Percentiles rank a stretch among this genome's conserved stretches.
Evolutionary conservation across 1,284 basidiomycete genomes (phyloP).

Genomic region (Gymnopus androsaceus): DNA sequence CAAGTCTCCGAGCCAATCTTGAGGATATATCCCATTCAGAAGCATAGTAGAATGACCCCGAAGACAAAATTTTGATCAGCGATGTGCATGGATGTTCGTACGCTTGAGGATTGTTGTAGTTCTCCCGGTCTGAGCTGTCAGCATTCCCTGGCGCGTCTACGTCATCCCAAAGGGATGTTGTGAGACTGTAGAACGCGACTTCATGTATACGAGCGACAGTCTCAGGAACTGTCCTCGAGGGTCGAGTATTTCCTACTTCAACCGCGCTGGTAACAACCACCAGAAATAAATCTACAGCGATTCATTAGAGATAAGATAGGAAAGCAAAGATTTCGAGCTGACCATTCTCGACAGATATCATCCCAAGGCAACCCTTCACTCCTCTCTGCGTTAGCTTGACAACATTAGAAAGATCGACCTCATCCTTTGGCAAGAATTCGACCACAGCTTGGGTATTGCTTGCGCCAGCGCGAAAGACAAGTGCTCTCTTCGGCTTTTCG

Average conservation of each 20-base stretch:
- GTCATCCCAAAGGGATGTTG: conserved; percentile 72
- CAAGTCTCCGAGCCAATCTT: conserved; percentile 68
- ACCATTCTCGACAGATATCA: conserved; percentile 73
- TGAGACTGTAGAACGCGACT: conserved; percentile 76
- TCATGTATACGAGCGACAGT: conserved; percentile 75
- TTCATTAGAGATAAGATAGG: background rate
- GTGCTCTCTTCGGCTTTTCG: conserved; percentile 59
- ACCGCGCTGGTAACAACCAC: conserved; percentile 74
- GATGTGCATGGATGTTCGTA: conserved; percentile 91
- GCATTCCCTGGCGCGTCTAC: conserved; percentile 52
- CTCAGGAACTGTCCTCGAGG: conserved; percentile 58
- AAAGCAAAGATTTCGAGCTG: conserved; percentile 25
- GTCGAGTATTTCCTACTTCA: conserved; percentile 78
- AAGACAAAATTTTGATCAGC: conserved; percentile 88
- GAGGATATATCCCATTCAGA: conserved; percentile 89
- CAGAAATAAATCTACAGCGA: conserved; percentile 71
- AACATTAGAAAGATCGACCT: conserved; percentile 68
- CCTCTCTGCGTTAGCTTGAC: conserved; percentile 63
- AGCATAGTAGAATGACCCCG: conserved; percentile 94
- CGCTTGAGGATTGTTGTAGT: conserved; percentile 50
- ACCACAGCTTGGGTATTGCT: conserved; percentile 70
- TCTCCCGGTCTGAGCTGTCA: conserved; percentile 58
- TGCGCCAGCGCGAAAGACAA: conserved; percentile 71
- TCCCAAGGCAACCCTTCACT: conserved; percentile 82
- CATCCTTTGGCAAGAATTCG: conserved; percentile 75